Evolutionary conservation across 2,329 filamentous ascomycete species (phyloP), one percentile per base, ranked within the genome.

Genomic region (Tolypocladium cylindrosporum): DNA sequence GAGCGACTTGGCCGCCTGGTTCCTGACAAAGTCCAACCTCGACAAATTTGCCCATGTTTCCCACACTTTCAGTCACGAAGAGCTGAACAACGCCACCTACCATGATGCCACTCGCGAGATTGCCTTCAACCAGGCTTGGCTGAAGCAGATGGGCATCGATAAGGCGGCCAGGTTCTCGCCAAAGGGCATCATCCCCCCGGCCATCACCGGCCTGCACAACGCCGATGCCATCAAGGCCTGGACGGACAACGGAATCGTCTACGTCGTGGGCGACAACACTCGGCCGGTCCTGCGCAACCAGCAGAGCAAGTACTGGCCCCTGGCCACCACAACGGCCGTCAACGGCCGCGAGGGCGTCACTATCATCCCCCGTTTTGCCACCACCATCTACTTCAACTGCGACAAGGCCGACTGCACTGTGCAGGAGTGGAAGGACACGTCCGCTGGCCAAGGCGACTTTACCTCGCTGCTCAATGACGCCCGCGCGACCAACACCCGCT

Each of bases 331-430:
- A 3, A 74, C 77, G 0, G 74, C 68, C 0, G 65, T 61, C 13
- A 82, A 86, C 62, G 83, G 83, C 0, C 82, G 78, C 61, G 77
- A 70, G 48, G 83, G 83, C 1, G 73, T 84, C 45, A 76, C 76
- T 59, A 75, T 86, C 55, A 79, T 83, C 65, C 82, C 81, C 5
- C 80, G 83, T 52, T 86, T 79, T 78, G 79, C 83, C 1, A 82
- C 81, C 3, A 78, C 80, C 48, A 85, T 86, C 60, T 86, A 85
- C 72, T 86, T 83, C 74, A 85, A 86, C 71, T 86, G 83, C 67
- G 78, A 84, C 65, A 76, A 76, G 19, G 74, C 80, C 2, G 73
- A 69, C 27, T 86, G 83, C 66, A 85, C 82, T 0, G 66, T 79
- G 21, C 70, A 77, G 54, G 83, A 86, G 66, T 86, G 83, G 83